phyloP scores from a whole-genome alignment of 257 asterid genomes.

The Solanum corneliomulleri region DNA sequence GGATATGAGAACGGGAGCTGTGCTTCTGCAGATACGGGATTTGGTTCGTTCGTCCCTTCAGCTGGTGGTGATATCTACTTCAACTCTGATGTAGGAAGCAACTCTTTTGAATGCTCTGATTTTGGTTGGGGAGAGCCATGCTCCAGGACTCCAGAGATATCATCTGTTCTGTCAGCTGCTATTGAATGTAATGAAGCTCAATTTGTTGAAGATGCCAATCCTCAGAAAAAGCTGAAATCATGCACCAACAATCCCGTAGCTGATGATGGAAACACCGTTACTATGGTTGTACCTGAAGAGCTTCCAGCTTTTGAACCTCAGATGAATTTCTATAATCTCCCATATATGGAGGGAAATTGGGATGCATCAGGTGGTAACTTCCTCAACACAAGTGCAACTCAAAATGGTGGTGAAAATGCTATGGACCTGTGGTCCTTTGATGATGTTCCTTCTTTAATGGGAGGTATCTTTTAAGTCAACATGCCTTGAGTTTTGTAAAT shows the following conservation, averaged over 20 bases:
- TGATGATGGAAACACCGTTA: conserved; percentile 6
- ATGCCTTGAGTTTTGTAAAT: conserved; percentile 39
- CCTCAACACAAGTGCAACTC: conserved; percentile 48
- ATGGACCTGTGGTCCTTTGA: conserved; percentile 78
- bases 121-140: conserved; percentile 71
- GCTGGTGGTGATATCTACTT: conserved; percentile 40
- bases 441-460: conserved; percentile 49
- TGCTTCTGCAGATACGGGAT: conserved; percentile 20
- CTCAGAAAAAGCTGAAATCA: conserved; percentile 42
- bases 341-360: conserved; percentile 59
- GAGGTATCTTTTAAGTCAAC: conserved; percentile 32
- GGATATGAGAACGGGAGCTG: conserved; percentile 19
- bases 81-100: conserved; percentile 77
- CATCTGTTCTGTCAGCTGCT: conserved; percentile 52
- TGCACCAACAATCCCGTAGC: conserved; percentile 11
- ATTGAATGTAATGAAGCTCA: conserved; percentile 43
- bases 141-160: conserved; percentile 61
- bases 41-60: neutral
- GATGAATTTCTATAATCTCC: conserved; percentile 55
- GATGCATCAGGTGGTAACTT: conserved; percentile 62
- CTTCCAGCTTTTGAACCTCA: conserved; percentile 42
- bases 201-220: conserved; percentile 27
- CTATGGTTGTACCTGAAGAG: conserved; percentile 25
- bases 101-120: conserved; percentile 72
- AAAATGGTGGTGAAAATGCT: conserved; percentile 41